A percentile compares a stretch with the other conserved stretches of the same genome.
Conservation (phyloP, 306 rosid genomes). For the Delonix regia region DNA sequence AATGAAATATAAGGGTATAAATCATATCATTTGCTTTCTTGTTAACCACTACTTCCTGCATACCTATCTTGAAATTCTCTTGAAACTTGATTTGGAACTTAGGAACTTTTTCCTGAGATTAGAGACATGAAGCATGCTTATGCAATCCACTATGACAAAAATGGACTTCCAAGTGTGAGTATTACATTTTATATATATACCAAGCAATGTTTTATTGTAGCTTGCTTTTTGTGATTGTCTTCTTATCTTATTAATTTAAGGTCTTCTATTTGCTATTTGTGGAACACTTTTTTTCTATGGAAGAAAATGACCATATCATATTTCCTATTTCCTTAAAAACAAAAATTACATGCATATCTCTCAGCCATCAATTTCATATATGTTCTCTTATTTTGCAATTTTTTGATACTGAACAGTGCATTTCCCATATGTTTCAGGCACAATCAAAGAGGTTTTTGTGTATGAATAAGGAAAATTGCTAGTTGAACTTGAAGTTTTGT, state of each 20-base stretch:
- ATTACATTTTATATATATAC: neutral
- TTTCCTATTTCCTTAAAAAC: too few species aligned
- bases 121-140: conserved; percentile 82
- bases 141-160: conserved; percentile 86
- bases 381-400: too few species aligned
- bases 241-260: neutral
- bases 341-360: too few species aligned
- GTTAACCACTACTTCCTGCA: conserved; percentile 49
- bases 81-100: conserved; percentile 71
- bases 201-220: neutral
- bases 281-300: neutral
- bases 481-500: too few species aligned
- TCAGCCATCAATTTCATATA: too few species aligned
- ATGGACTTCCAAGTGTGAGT: conserved; percentile 86
- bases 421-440: too few species aligned
- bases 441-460: too few species aligned
- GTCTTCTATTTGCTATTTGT: neutral
- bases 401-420: too few species aligned
- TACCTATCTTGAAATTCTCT: conserved; percentile 59
- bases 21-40: conserved; percentile 49
- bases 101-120: conserved; percentile 92
- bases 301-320: too few species aligned
- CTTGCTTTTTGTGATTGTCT: neutral
- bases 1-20: conserved; percentile 95
- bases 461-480: too few species aligned